Evolutionary conservation across 345 rosid genomes (phyloP), one percentile per base, ranked within the genome.

Genomic region (Aquilaria sinensis): DNA sequence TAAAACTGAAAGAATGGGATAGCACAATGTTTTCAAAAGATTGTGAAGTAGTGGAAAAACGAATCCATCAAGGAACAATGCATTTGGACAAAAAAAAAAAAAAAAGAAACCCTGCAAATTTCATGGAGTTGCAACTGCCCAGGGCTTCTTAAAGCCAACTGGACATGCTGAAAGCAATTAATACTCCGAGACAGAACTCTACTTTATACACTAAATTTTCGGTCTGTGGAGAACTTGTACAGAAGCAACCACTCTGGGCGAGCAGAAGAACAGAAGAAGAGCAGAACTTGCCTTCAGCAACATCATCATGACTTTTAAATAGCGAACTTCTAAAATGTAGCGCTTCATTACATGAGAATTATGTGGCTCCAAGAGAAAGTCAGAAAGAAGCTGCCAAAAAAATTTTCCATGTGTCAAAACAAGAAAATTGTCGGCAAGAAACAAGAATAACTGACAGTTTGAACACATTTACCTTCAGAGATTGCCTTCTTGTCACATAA

Each of bases 231-330:
- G 8, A 37, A 37, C 7, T 37, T 37, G 8, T 37, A 37, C 3
- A 37, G 8, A 37, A 9, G 43, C 43, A 3, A 9, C 43, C 43
- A 37, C 8, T 37, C 5, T 37, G 1, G 43, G 43, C 0, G 43
- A 37, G 8, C 43, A 37, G 43, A 37, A 5, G 43, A 37, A 37
- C 10, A 55, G 32, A 63, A 34, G 7, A 37, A 9, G 8, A 37
- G 8, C 8, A 9, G 8, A 37, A 37, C 43, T 37, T 74, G 88
- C 99, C 97, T 79, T 86, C 61, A 94, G 70, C 76, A 90, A 70
- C 12, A 83, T 90, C 99, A 94, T 90, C 83, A 90, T 86, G 81
- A 88, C 85, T 83, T 94, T 90, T 78, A 94, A 71, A 69, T 85
- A 81, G 31, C 76, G 90, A 79, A 90, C 99, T 83, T 94, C 96